phyloP scores from a whole-genome alignment of 2,329 filamentous ascomycete genomes.

The Cladobotryum mycophilum region DNA sequence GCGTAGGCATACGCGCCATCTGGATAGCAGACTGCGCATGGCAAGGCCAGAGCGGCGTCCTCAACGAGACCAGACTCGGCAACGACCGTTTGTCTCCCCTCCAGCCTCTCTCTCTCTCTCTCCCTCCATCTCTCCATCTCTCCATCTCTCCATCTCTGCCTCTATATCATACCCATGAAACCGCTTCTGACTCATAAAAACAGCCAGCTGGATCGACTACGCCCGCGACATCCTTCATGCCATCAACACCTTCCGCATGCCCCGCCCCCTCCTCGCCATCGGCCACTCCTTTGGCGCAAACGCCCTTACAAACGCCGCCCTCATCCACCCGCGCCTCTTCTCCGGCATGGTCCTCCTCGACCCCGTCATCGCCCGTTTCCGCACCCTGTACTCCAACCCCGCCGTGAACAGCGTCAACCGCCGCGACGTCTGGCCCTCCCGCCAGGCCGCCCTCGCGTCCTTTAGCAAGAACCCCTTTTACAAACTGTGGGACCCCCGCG shows the following conservation, averaged over 20 bases:
- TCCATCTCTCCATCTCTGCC: background rate
- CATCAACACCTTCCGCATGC: constrained; percentile 75
- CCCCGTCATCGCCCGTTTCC: constrained; percentile 61
- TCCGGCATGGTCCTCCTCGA: constrained; percentile 73
- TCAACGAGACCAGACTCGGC: constrained; percentile 71
- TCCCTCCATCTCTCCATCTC: no score
- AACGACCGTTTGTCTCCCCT: constrained; percentile 64
- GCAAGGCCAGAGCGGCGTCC: constrained; percentile 69
- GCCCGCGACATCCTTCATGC: constrained; percentile 77
- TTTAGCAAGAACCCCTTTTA: constrained; percentile 69
- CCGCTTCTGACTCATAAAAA: background rate
- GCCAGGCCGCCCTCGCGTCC: constrained; percentile 56
- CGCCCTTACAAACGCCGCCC: constrained; percentile 62
- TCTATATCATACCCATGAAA: background rate
- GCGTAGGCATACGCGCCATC: constrained; percentile 69
- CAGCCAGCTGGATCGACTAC: constrained; percentile 82
- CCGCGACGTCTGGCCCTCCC: constrained; percentile 76
- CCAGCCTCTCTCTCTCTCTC: constrained; percentile 8
- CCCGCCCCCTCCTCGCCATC: constrained; percentile 73
- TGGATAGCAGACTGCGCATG: constrained; percentile 89
- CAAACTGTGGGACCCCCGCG: constrained; percentile 71
- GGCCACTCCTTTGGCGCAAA: constrained; percentile 86
- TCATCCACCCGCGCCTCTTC: constrained; percentile 77
- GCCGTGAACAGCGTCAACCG: constrained; percentile 62
- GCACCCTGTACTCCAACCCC: constrained; percentile 29